Evolutionary conservation across 495 filamentous ascomycete genomes (phyloP).

Genomic region (Cercophora newfieldiana): DNA sequence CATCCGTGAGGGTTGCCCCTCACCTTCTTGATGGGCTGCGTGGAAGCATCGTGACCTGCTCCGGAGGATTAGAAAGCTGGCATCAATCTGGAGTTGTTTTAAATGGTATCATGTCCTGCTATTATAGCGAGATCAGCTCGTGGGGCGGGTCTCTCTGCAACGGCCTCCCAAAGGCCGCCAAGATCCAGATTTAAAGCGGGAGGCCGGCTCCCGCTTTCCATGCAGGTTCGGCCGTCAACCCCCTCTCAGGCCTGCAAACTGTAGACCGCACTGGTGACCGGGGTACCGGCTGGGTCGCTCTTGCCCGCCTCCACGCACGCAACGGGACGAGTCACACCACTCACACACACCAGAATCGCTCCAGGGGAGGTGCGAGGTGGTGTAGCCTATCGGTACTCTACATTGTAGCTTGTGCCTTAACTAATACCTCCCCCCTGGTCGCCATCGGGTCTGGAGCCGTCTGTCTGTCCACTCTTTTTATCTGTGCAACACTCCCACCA

Average conservation of each 20-base stretch:
- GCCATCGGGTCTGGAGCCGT: conserved; percentile 11
- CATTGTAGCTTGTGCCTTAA: neutral
- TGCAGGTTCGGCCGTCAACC: conserved; percentile 25
- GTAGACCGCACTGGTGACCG: conserved; percentile 10
- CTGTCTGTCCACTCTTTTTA: conserved; percentile 13
- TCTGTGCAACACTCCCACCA: conserved; percentile 14
- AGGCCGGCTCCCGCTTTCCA: conserved; percentile 39
- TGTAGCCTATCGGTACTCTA: conserved; percentile 12
- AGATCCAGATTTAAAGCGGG: conserved; percentile 32
- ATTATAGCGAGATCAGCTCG: conserved; percentile 8
- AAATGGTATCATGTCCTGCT: conserved; percentile 11
- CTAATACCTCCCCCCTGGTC: conserved; percentile 6
- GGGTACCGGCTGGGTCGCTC: conserved; percentile 15
- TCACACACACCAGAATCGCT: conserved; percentile 2
- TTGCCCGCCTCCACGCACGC: conserved; percentile 1
- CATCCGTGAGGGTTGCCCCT: too few relatives aligned
- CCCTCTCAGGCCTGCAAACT: conserved; percentile 1
- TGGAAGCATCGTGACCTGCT: neutral
- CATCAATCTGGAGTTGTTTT: neutral
- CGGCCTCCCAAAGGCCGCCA: conserved; percentile 21
- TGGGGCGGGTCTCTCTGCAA: conserved; percentile 18
- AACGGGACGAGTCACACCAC: conserved; percentile 9
- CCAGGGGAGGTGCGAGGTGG: conserved; percentile 1
- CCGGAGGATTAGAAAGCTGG: neutral
- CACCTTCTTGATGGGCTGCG: neutral